These are phyloP conservation scores for Themeda triandra DNA, from an alignment of 176 grass and related monocot species.

Conservation along the genomic window DNA sequence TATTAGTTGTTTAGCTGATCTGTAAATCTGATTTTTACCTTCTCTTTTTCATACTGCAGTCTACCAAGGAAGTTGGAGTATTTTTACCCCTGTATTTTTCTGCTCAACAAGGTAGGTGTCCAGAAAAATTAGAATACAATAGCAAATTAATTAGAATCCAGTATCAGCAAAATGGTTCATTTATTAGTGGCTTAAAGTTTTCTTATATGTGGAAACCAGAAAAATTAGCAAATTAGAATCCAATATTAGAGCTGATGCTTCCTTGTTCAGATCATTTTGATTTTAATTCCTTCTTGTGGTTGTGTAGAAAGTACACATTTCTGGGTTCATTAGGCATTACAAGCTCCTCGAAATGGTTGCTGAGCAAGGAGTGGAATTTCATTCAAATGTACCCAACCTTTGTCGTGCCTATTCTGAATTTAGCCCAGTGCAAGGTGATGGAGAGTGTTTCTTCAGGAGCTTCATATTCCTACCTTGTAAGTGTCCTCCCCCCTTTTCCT, in stretches of 20 bases:
- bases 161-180: background rate
- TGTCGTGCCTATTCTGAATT: conserved; percentile 1
- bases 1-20: too few species aligned
- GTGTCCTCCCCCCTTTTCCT: too few species aligned
- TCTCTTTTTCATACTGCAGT: too few species aligned
- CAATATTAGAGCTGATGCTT: background rate
- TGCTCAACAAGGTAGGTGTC: too few species aligned
- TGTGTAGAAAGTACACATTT: background rate
- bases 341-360: background rate
- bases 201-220: background rate
- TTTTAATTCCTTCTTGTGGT: conserved; percentile 17
- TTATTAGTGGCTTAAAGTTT: conserved; percentile 2
- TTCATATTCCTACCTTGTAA: conserved; percentile 27
- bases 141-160: too few species aligned
- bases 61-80: too few species aligned
- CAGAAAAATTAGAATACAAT: too few species aligned
- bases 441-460: conserved; percentile 46
- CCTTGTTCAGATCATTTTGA: background rate
- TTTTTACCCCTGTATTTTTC: too few species aligned
- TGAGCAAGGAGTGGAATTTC: background rate
- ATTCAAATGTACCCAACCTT: background rate
- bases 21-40: too few species aligned
- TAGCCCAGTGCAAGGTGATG: conserved; percentile 27
- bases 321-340: background rate
- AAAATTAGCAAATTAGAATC: background rate